Base-by-base conservation (phyloP, 2,329 filamentous ascomycete species). In the Microdochium nivale region DNA sequence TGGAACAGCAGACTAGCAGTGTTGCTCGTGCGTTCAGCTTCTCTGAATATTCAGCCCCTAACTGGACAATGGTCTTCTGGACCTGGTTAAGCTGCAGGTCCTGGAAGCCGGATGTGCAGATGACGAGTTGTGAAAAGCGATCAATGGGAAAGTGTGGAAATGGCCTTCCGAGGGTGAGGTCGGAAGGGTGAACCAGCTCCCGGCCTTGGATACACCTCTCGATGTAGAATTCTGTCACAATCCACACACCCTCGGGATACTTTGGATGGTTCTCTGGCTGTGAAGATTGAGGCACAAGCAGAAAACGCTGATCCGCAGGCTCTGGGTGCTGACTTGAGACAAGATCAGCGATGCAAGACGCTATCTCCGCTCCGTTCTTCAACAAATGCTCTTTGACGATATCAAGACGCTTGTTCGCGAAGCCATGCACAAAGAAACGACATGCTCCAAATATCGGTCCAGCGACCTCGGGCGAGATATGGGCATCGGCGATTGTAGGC, bases 201-300 rank as follows among this genome's bases (percentile, higher is more conserved):
- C 88, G 94, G 56, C 81, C 81, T 64, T 91, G 84, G 37, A 99
- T 73, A 65, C 92, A 97, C 48, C 83, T 82, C 69, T 99, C 94
- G 50, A 99, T 77, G 79, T 92, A 99, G 77, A 94, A 95, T 63
- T 96, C 90, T 11, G 90, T 97, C 30, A 95, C 83, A 40, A 79
- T 65, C 49, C 75, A 64, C 8, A 80, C 62, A 25, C 66, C 71
- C 47, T 70, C 65, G 3, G 67, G 66, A 3, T 68, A 56, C 1
- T 46, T 27, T 2, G 72, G 78, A 47, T 77, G 75, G 0, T 70
- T 69, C 1, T 72, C 67, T 1, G 75, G 69, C 14, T 70, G 69
- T 0, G 77, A 76, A 8, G 60, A 63, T 54, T 83, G 80, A 2
- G 79, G 78, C 1, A 83, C 78, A 44, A 83, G 68, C 30, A 82